phyloP scores from a whole-genome alignment of 805 yeast species.

The Ogataea allantospora region DNA sequence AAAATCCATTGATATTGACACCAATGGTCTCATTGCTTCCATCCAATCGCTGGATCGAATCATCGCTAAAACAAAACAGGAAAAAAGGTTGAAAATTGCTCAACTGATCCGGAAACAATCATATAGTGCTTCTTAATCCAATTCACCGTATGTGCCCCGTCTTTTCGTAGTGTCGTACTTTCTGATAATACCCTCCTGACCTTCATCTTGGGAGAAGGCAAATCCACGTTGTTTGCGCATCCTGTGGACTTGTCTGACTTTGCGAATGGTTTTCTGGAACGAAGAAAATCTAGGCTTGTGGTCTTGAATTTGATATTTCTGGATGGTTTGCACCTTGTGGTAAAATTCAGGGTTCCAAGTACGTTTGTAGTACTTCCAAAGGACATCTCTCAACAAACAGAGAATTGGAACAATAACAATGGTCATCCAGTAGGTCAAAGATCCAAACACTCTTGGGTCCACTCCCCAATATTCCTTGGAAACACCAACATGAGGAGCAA shows the following conservation, averaged over 20 bases:
- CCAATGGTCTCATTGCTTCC: constrained; percentile 2
- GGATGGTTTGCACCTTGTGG: constrained; percentile 95
- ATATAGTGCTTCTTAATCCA: constrained; percentile 18
- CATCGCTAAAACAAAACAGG: background rate
- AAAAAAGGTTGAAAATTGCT: constrained; percentile 4
- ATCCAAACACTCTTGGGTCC: constrained; percentile 69
- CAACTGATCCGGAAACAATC: constrained; percentile 1
- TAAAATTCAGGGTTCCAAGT: constrained; percentile 89
- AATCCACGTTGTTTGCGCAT: constrained; percentile 98
- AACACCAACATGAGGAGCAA: constrained; percentile 81
- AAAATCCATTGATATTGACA: background rate
- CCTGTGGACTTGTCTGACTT: constrained; percentile 96
- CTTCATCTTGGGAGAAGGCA: constrained; percentile 95
- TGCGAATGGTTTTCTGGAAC: constrained; percentile 94
- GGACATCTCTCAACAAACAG: constrained; percentile 81
- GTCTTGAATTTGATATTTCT: constrained; percentile 89
- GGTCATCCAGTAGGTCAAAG: constrained; percentile 81
- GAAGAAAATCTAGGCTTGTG: constrained; percentile 95
- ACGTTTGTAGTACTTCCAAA: constrained; percentile 93
- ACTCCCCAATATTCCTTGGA: constrained; percentile 86
- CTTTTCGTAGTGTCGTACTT: constrained; percentile 92
- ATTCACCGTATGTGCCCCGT: constrained; percentile 36
- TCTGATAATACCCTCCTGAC: constrained; percentile 86
- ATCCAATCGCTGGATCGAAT: constrained; percentile 7
- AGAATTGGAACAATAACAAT: constrained; percentile 70